Percentiles rank a stretch among this genome's conserved stretches.
Evolutionary conservation across 768 basidiomycete genomes (phyloP).

Genomic region (Lentinula raphanica): DNA sequence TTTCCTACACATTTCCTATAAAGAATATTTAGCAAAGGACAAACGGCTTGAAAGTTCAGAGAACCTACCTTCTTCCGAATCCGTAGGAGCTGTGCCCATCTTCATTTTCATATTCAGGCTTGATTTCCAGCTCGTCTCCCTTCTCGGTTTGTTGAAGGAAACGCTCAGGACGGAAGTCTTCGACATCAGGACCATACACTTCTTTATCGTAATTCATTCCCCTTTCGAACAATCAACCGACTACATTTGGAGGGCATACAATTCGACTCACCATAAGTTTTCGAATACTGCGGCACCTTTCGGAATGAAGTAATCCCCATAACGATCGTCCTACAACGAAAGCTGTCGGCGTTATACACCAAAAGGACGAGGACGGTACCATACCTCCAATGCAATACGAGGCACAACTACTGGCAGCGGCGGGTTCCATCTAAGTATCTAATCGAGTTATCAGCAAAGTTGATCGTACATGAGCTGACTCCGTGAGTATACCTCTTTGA

Average conservation of each 20-base stretch:
- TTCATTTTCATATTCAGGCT: slow-evolving; percentile 17
- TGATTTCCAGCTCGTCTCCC: slow-evolving; percentile 10
- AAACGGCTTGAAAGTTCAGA: not conserved
- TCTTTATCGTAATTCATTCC: slow-evolving; percentile 16
- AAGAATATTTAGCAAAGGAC: not conserved
- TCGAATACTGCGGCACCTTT: slow-evolving; percentile 15
- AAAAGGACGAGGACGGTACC: not conserved
- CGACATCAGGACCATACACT: slow-evolving; percentile 17
- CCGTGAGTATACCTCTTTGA: slow-evolving; percentile 6
- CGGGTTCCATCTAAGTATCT: not conserved
- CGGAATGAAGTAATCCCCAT: slow-evolving; percentile 22
- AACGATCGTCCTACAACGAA: slow-evolving; percentile 17
- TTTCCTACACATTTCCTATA: slow-evolving; percentile 22
- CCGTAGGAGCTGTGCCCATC: slow-evolving; percentile 20
- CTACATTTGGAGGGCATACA: not conserved
- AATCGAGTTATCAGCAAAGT: slow-evolving; percentile 16
- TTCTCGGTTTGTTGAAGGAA: slow-evolving; percentile 11
- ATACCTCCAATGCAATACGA: slow-evolving; percentile 17
- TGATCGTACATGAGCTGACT: slow-evolving; percentile 9
- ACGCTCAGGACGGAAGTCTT: slow-evolving; percentile 15
- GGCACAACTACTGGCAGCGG: slow-evolving; percentile 16
- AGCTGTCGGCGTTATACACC: not conserved
- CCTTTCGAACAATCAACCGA: slow-evolving; percentile 4
- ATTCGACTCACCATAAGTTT: not conserved
- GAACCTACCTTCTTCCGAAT: slow-evolving; percentile 17